phyloP scores from a whole-genome alignment of 1,139 yeast genomes.

The Suhomyces ambrosiae region DNA sequence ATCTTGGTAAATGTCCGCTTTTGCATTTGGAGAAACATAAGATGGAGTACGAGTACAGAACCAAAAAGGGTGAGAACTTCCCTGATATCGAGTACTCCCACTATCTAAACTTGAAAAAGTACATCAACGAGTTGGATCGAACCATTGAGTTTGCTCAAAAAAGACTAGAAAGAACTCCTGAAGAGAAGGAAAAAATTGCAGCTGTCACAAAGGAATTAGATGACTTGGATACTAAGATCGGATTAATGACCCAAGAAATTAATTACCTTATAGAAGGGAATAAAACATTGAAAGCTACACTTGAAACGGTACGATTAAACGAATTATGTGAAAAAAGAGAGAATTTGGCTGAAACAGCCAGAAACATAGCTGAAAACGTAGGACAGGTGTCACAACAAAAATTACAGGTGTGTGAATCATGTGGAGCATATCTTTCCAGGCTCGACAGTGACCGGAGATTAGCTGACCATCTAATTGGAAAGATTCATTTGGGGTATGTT shows the following conservation, averaged over 20 bases:
- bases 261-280: conserved; percentile 54
- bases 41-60: conserved; percentile 66
- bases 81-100: conserved; percentile 77
- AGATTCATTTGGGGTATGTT: conserved; percentile 80
- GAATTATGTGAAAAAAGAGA: conserved; percentile 51
- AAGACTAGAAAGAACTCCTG: conserved; percentile 75
- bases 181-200: conserved; percentile 68
- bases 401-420: conserved; percentile 85
- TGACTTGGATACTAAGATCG: conserved; percentile 63
- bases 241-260: conserved; percentile 71
- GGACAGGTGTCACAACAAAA: conserved; percentile 91
- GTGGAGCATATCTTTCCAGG: conserved; percentile 89
- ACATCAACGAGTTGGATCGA: conserved; percentile 67
- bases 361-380: conserved; percentile 66
- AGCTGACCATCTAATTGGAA: conserved; percentile 91
- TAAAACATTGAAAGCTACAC: conserved; percentile 55
- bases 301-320: conserved; percentile 47
- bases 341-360: conserved; percentile 53
- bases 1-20: conserved; percentile 78
- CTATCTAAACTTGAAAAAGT: conserved; percentile 52
- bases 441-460: conserved; percentile 86
- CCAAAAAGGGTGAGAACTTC: conserved; percentile 54
- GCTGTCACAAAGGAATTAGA: conserved; percentile 69
- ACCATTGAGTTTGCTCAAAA: conserved; percentile 66
- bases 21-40: conserved; percentile 77